Conservation (phyloP, 2,329 filamentous ascomycete species). For the Monosporascus sp. region DNA sequence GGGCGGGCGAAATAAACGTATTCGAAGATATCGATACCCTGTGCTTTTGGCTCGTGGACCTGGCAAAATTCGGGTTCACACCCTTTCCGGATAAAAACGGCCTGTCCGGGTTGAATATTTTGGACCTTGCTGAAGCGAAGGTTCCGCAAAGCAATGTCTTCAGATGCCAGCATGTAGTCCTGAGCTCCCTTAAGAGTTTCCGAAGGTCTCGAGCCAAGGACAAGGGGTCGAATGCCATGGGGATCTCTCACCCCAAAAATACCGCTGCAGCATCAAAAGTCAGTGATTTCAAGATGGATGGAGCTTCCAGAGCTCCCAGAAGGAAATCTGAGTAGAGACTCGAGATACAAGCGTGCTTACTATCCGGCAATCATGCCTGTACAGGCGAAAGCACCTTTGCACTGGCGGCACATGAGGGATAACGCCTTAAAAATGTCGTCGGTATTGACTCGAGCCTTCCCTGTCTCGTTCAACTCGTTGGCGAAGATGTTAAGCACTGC, state of each 20-base stretch:
- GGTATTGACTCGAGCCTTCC: slow-evolving; percentile 77
- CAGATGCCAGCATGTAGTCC: slow-evolving; percentile 79
- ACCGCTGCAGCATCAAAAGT: too few relatives aligned
- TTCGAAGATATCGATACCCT: slow-evolving; percentile 55
- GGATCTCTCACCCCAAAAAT: slow-evolving; percentile 68
- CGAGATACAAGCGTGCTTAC: too few relatives aligned
- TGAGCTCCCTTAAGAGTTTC: slow-evolving; percentile 48
- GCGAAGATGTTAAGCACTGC: slow-evolving; percentile 65
- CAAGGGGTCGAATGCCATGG: slow-evolving; percentile 74
- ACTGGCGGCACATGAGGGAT: slow-evolving; percentile 66
- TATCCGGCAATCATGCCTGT: slow-evolving; percentile 79
- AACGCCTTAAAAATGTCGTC: slow-evolving; percentile 75
- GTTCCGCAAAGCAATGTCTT: slow-evolving; percentile 69
- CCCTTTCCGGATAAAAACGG: slow-evolving; percentile 72
- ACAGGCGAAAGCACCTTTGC: slow-evolving; percentile 74
- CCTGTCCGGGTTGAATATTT: slow-evolving; percentile 69
- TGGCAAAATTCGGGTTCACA: slow-evolving; percentile 64
- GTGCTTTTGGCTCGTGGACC: slow-evolving; percentile 57
- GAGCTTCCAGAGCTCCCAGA: too few relatives aligned
- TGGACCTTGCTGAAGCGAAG: slow-evolving; percentile 64
- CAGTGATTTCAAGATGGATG: too few relatives aligned
- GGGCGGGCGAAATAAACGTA: slow-evolving; percentile 76
- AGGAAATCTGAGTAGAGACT: too few relatives aligned
- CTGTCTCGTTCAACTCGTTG: slow-evolving; percentile 74
- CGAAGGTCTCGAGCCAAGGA: slow-evolving; percentile 61